Evolutionary conservation across 2,329 filamentous ascomycete genomes (phyloP).

Genomic region (Xylariaceae sp.): DNA sequence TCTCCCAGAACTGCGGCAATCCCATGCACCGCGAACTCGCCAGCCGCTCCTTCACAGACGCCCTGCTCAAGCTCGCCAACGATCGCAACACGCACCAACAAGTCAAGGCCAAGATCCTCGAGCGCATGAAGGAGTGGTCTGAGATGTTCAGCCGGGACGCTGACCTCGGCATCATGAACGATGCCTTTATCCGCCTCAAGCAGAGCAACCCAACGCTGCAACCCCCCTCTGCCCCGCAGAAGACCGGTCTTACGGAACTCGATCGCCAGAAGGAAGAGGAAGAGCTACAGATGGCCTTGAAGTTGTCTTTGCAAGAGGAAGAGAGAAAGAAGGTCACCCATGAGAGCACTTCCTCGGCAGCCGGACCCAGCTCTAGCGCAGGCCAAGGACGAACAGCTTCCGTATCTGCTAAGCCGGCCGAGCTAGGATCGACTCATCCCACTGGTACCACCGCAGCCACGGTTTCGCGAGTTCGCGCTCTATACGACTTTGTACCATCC

Average conservation of each 20-base stretch:
- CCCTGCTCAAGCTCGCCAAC: constrained; percentile 80
- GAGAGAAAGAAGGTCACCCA: constrained; percentile 52
- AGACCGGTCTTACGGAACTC: constrained; percentile 81
- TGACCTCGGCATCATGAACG: constrained; percentile 95
- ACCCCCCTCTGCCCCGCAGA: constrained; percentile 85
- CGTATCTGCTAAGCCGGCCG: constrained; percentile 32
- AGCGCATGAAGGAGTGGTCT: constrained; percentile 94
- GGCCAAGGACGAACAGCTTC: constrained; percentile 24
- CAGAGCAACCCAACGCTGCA: constrained; percentile 80
- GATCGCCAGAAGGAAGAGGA: constrained; percentile 96
- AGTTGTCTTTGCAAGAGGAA: constrained; percentile 87
- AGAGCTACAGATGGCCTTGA: constrained; percentile 92
- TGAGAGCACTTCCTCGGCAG: constrained; percentile 28
- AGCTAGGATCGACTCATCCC: constrained; percentile 54
- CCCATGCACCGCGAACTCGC: constrained; percentile 85
- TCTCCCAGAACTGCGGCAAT: constrained; percentile 86
- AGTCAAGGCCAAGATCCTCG: constrained; percentile 94
- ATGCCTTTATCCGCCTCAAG: constrained; percentile 86
- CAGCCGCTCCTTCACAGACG: constrained; percentile 89
- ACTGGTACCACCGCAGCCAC: constrained; percentile 93
- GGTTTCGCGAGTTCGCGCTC: constrained; percentile 84
- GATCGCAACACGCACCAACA: constrained; percentile 95
- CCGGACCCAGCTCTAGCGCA: constrained; percentile 31
- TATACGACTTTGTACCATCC: constrained; percentile 92
- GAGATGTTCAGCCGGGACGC: constrained; percentile 88